Conservation (phyloP, 78 protist genomes). For the Creolimax fragrantissima region DNA sequence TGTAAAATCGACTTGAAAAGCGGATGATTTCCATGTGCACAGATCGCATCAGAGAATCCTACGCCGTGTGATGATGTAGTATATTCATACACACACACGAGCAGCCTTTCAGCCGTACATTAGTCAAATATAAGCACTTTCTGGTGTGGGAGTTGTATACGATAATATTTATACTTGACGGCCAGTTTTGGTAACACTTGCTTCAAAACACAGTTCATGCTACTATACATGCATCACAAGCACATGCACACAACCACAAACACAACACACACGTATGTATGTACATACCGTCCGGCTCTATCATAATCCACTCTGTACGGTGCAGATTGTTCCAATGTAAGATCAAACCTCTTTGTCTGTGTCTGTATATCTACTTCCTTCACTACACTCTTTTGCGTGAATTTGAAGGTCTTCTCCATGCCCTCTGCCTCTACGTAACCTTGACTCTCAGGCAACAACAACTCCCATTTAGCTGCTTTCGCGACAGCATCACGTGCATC, state of each 20-base stretch:
- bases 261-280: background rate
- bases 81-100: too few relatives aligned
- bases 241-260: background rate
- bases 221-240: background rate
- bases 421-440: conserved; percentile 67
- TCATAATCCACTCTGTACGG: conserved; percentile 69
- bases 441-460: conserved; percentile 10
- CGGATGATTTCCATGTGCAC: background rate
- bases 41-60: too few relatives aligned
- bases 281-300: conserved; percentile 50
- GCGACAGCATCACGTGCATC: background rate
- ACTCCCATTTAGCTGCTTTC: conserved; percentile 15
- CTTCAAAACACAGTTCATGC: too few relatives aligned
- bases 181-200: too few relatives aligned
- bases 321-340: conserved; percentile 54
- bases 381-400: conserved; percentile 49
- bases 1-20: background rate
- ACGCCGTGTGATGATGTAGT: too few relatives aligned
- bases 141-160: too few relatives aligned
- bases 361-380: conserved; percentile 55
- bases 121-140: too few relatives aligned
- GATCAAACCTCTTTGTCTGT: conserved; percentile 47
- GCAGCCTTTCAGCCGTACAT: too few relatives aligned
- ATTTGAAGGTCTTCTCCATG: conserved; percentile 63
- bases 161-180: too few relatives aligned